These are phyloP conservation scores for Naumovozyma castellii DNA, from an alignment of 805 yeast species.

Conservation along the genomic window DNA sequence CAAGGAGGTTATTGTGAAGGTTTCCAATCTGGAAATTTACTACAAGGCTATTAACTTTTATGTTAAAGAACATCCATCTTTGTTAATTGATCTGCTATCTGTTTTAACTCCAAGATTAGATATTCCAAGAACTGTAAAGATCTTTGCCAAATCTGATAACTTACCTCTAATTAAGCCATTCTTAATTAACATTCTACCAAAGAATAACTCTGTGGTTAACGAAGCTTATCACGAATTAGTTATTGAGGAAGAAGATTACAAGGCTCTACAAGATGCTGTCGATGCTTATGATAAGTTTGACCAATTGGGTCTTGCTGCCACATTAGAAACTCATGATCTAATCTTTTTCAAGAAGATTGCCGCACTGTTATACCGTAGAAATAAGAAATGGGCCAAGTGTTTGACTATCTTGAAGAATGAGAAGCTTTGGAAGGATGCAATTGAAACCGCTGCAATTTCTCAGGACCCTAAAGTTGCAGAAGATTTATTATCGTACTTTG, in stretches of 20 bases:
- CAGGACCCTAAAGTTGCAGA: conserved; percentile 73
- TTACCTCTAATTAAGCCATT: conserved; percentile 94
- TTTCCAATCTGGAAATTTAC: conserved; percentile 90
- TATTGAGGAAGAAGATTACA: conserved; percentile 94
- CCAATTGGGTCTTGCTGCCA: conserved; percentile 80
- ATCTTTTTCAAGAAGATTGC: conserved; percentile 95
- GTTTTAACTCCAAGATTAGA: conserved; percentile 85
- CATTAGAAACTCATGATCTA: conserved; percentile 84
- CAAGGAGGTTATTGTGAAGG: conserved; percentile 91
- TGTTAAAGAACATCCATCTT: conserved; percentile 82
- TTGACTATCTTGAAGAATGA: conserved; percentile 82
- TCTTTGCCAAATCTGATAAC: conserved; percentile 91
- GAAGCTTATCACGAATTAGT: conserved; percentile 90
- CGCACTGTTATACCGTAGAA: conserved; percentile 85
- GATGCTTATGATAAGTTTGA: conserved; percentile 89
- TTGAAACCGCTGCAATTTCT: conserved; percentile 82
- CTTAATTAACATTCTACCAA: conserved; percentile 80
- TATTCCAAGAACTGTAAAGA: conserved; percentile 86
- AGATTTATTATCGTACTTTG: conserved; percentile 82
- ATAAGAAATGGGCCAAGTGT: conserved; percentile 87
- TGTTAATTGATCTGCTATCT: conserved; percentile 75
- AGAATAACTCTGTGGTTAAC: conserved; percentile 85
- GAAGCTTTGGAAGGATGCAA: conserved; percentile 89
- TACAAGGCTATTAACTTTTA: conserved; percentile 96
- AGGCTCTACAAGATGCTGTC: conserved; percentile 76